A percentile compares a stretch with the other conserved stretches of the same genome.
Conservation (phyloP, 208 protist species). For the Leishmania gerbilli region DNA sequence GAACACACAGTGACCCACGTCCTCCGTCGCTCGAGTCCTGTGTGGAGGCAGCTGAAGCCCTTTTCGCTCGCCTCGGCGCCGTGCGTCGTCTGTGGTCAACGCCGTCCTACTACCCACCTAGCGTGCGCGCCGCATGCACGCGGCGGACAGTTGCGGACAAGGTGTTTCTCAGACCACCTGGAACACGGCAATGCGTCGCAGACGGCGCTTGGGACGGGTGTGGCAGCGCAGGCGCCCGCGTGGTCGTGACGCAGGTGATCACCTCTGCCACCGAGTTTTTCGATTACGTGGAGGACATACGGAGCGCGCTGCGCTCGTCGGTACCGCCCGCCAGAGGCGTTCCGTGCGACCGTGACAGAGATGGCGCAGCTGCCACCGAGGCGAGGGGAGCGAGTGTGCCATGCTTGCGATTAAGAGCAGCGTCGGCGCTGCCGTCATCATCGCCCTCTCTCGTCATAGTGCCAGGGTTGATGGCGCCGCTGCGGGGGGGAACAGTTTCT, state of each 20-base stretch:
- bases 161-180: background rate
- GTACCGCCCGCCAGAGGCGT: background rate
- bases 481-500: constrained; percentile 30
- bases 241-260: constrained; percentile 47
- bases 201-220: background rate
- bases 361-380: background rate
- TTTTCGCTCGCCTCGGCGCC: constrained; percentile 11
- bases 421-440: background rate
- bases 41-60: background rate
- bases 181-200: background rate
- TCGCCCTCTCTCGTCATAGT: constrained; percentile 20
- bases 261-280: constrained; percentile 38
- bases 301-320: constrained; percentile 15
- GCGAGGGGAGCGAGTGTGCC: background rate
- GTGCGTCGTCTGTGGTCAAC: constrained; percentile 23
- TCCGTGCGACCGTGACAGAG: background rate
- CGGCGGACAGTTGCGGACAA: background rate
- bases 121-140: constrained; percentile 9
- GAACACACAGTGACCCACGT: background rate
- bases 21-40: constrained; percentile 10
- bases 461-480: constrained; percentile 35
- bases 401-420: background rate
- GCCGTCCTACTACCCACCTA: constrained; percentile 17
- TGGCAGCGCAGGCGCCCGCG: constrained; percentile 2
- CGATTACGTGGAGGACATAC: constrained; percentile 27